Percentiles rank a stretch among this genome's conserved stretches.
These are phyloP conservation scores for Kodamaea neixiangensis DNA, from an alignment of 805 yeast genomes.

Conservation along the genomic window DNA sequence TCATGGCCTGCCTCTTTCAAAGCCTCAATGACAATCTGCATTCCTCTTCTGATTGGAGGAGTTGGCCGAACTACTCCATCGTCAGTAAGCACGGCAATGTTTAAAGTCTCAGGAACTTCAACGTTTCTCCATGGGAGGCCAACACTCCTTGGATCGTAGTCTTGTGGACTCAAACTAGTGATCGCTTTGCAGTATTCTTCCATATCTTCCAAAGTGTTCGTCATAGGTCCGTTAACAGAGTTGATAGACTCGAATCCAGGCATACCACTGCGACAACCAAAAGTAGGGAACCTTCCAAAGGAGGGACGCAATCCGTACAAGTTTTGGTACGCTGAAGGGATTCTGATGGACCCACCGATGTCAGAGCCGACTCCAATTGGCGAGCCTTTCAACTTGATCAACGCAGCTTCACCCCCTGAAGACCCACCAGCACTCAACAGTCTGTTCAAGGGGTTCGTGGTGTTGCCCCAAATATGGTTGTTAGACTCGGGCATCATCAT, in stretches of 20 bases:
- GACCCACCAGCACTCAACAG: conserved; percentile 52
- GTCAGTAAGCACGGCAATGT: conserved; percentile 44
- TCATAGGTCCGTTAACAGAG: conserved; percentile 52
- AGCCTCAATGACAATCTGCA: conserved; percentile 34
- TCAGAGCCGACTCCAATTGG: conserved; percentile 57
- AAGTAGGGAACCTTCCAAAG: conserved; percentile 45
- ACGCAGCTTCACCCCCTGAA: conserved; percentile 56
- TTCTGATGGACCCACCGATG: conserved; percentile 53
- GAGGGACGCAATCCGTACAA: conserved; percentile 48
- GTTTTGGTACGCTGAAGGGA: conserved; percentile 47
- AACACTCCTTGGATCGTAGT: conserved; percentile 48
- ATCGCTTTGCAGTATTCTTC: conserved; percentile 41
- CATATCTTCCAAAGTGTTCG: conserved; percentile 39
- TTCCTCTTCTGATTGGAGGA: conserved; percentile 55
- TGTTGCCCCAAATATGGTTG: conserved; percentile 47
- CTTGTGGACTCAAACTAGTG: conserved; percentile 45
- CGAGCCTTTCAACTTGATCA: conserved; percentile 47
- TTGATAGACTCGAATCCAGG: conserved; percentile 40
- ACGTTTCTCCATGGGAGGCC: conserved; percentile 52
- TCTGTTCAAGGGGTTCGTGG: conserved; percentile 47
- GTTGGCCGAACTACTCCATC: conserved; percentile 52
- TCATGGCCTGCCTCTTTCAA: conserved; percentile 50
- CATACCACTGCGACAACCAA: conserved; percentile 31
- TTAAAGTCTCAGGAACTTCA: conserved; percentile 37
- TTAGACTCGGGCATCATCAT: conserved; percentile 52